These are phyloP conservation scores for Colletotrichum musicola DNA, from an alignment of 2,329 filamentous ascomycete species.

Conservation along the genomic window DNA sequence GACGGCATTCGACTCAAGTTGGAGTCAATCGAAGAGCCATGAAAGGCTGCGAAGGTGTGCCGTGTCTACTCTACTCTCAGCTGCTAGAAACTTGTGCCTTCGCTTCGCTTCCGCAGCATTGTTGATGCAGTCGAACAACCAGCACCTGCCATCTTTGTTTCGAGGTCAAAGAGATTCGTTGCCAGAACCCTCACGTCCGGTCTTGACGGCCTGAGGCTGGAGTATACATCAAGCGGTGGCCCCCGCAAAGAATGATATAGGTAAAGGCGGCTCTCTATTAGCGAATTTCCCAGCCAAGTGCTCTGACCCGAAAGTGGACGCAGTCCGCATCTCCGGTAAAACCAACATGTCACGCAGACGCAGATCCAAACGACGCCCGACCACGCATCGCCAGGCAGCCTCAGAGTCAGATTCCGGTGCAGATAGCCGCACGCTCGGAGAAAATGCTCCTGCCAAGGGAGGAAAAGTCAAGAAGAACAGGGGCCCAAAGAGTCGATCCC, in stretches of 20 bases:
- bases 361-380: slow-evolving; percentile 1
- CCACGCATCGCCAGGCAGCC: not conserved
- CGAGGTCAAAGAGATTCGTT: not conserved
- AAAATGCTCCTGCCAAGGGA: not conserved
- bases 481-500: not conserved
- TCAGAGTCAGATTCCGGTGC: not conserved
- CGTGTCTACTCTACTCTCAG: not conserved
- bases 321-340: not conserved
- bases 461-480: slow-evolving; percentile 4
- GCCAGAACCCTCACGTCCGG: not conserved
- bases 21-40: not conserved
- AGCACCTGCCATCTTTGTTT: slow-evolving; percentile 2
- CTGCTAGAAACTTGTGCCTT: not conserved
- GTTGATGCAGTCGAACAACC: not conserved
- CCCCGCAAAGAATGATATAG: no score
- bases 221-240: no score
- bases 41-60: not conserved
- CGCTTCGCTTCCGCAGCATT: not conserved
- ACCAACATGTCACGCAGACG: slow-evolving; percentile 20
- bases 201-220: no score
- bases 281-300: not conserved
- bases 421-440: not conserved
- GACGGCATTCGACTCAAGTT: not conserved
- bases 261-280: not conserved
- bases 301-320: not conserved